Base-by-base conservation (phyloP, 441 rosid species). In the Erodium moschatum region DNA sequence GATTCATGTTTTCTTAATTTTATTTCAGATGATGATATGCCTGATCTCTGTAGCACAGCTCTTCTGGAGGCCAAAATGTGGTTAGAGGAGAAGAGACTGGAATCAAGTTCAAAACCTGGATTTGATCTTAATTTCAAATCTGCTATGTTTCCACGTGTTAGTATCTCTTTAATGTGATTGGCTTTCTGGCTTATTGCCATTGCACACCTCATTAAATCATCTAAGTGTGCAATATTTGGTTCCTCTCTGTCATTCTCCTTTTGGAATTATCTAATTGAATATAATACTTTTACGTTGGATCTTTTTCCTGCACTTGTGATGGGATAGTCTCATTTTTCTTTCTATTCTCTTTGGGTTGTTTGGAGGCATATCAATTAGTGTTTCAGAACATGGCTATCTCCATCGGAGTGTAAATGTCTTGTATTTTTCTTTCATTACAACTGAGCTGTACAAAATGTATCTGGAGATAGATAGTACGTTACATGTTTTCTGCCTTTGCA, bases 41-140 rank as follows among this genome's bases (percentile, higher is more conserved):
- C 84, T 78, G 88, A 81, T 72, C 71, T 76, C 69, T 72, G 84
- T 70, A 76, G 67, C 73, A 66, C 80, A 77, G 89, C 88, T 79
- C 81, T 89, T 66, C 72, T 62, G 69, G 93, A 87, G 83, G 97
- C 97, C 62, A 88, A 81, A 71, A 89, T 81, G 72, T 91, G 97
- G 96, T 71, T 88, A 31, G 85, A 85, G 78, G 85, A 84, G 81
- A 91, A 89, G 85, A 93, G 85, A 83, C 79, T 72, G 10, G 86
- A 83, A 44, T 83, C 89, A 67, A 81, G 64, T 70, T 78, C 84
- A 42, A 87, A 82, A 78, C 68, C 86, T 69, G 86, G 76, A 50
- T 73, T 78, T 80, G 84, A 84, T 64, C 76, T 54, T 70, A 73
- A 70, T 62, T 56, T 82, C 73, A 78, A 76, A 80, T 70, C 84